These are phyloP conservation scores for Striga hermonthica DNA, from an alignment of 305 asterid genomes.

Conservation along the genomic window DNA sequence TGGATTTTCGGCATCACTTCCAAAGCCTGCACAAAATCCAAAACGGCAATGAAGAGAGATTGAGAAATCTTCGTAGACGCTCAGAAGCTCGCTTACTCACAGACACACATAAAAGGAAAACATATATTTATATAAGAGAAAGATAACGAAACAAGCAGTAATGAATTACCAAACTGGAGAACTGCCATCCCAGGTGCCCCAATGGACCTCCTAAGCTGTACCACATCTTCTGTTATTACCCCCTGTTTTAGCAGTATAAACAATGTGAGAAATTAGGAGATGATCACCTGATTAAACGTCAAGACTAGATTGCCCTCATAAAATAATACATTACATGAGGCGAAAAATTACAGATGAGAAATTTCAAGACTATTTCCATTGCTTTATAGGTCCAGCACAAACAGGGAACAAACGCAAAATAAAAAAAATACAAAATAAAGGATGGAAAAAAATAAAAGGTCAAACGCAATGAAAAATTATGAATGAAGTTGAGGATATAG, in stretches of 20 bases:
- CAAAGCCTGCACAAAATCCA: conserved; percentile 57
- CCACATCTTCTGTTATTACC: conserved; percentile 90
- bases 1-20: conserved; percentile 96
- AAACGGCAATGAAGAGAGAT: conserved; percentile 23
- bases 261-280: conserved; percentile 24
- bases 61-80: conserved; percentile 24
- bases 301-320: conserved; percentile 1
- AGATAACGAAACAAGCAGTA: conserved; percentile 25
- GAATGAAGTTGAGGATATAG: not conserved
- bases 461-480: too few species aligned
- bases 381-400: too few species aligned
- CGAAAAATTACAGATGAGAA: conserved; percentile 1
- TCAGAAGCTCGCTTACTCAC: not conserved
- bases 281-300: conserved; percentile 17
- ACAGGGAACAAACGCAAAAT: too few species aligned
- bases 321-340: conserved; percentile 7
- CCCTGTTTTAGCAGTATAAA: conserved; percentile 52
- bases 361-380: not conserved
- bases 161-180: conserved; percentile 82
- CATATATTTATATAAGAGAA: not conserved
- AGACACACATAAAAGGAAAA: too few species aligned
- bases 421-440: too few species aligned
- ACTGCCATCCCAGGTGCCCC: conserved; percentile 99
- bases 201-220: conserved; percentile 79
- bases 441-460: too few species aligned